Base-by-base conservation (phyloP, 805 yeast genomes). In the Zygosaccharomyces siamensis region DNA sequence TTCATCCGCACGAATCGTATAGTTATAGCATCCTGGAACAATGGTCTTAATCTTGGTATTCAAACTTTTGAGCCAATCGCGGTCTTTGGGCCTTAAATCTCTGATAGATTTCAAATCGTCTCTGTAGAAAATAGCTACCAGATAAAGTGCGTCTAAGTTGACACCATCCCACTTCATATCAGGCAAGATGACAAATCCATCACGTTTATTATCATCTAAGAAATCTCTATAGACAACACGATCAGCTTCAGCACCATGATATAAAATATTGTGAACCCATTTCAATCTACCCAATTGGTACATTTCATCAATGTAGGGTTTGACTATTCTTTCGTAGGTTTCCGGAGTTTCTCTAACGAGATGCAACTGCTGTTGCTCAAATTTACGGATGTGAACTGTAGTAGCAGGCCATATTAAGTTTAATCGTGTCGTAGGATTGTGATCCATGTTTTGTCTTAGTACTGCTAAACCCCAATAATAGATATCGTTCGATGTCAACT, bases 151-250 rank as follows among this genome's bases (percentile, higher is more conserved):
- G 23, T 81, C 87, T 62, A 84, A 56, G 26, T 80, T 80, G 43
- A 74, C 70, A 3, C 86, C 82, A 63, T 92, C 97, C 99, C 99
- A 93, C 64, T 90, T 90, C 95, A 92, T 87, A 67, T 92, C 97
- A 0, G 98, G 98, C 37, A 90, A 72, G 40, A 93, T 68, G 4
- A 89, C 80, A 60, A 86, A 88, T 16, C 90, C 89, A 38, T 62
- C 64, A 0, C 59, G 55, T 10, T 67, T 60, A 18, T 78, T 78
- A 27, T 80, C 77, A 36, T 67, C 68, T 8, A 63, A 61, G 11
- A 63, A 60, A 53, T 88, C 84, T 44, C 84, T 81, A 56, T 74
- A 76, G 2, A 89, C 73, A n/a, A 92, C 80, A 18, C 88, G 70
- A 30, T 90, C 97, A 0, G 88, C 76, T 65, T 92, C 99, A 21